Base-by-base conservation (phyloP, 768 basidiomycete species). In the Clitopilus hobsonii region DNA sequence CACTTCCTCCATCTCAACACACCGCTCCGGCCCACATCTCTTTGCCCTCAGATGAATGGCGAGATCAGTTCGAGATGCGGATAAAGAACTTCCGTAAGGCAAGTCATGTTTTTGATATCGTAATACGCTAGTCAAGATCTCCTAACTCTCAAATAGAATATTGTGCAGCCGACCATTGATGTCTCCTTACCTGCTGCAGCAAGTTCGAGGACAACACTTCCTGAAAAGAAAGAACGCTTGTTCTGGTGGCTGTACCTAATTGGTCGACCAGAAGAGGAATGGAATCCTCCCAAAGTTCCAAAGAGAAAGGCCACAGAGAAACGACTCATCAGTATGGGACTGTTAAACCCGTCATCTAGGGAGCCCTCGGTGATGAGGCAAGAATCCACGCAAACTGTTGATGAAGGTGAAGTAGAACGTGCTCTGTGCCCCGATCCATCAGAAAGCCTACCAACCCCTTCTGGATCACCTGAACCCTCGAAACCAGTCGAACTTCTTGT, bases 221-320 rank as follows among this genome's bases (percentile, higher is more conserved):
- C 90, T 23, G 85, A 88, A 50, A 85, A 78, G 64, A 84, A 80
- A 63, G 83, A 89, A 56, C 77, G 91, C 54, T 86, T 89, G 58
- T 68, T 74, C 16, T 93, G 91, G 91, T 92, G 91, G 91, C 77
- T 79, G 14, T 93, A 85, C 59, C 69, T 93, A 5, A 72, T 81
- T 45, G 91, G 89, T 28, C 74, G 74, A 59, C 84, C 88, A n/a
- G 80, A 83, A 63, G 74, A 77, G 27, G 82, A 80, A 38, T 91
- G 89, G 89, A 79, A 78, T 63, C 75, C 79, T 20, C 74, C 78
- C 10, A 82, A 79, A 64, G 72, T 67, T 56, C 56, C 69, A 23
- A 78, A 71, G 58, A 54, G 58, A 55, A 53, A 60, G 54, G 53
- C 61, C 51, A 52, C 61, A 61, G 58, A 60, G 45, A 54, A 52